phyloP scores from a whole-genome alignment of 2,329 filamentous ascomycete species.

The Trichoderma sp. region DNA sequence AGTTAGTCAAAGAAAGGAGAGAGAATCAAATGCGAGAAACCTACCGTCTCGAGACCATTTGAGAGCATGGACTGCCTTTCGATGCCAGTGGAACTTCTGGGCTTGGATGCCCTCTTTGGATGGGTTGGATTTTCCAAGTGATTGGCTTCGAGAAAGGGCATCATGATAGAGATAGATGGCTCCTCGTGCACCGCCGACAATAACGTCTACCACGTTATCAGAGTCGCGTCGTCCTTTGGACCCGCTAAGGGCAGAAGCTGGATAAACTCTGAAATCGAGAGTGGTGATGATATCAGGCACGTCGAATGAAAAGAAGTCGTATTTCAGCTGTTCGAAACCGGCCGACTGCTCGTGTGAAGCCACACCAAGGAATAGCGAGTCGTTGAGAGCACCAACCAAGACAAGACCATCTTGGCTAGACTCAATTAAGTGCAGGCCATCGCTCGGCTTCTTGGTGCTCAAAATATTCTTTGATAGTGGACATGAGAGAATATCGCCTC shows the following conservation, averaged over 20 bases:
- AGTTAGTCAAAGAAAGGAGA: slow-evolving; percentile 27
- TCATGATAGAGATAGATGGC: slow-evolving; percentile 80
- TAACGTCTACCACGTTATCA: slow-evolving; percentile 61
- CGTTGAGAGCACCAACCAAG: slow-evolving; percentile 45
- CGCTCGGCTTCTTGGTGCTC: slow-evolving; percentile 35
- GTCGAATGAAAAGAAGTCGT: slow-evolving; percentile 58
- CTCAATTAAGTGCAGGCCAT: slow-evolving; percentile 43
- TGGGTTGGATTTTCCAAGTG: slow-evolving; percentile 36
- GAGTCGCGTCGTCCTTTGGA: slow-evolving; percentile 29
- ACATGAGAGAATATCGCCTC: slow-evolving; percentile 31
- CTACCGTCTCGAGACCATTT: slow-evolving; percentile 92
- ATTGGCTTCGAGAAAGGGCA: slow-evolving; percentile 57
- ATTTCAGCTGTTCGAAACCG: slow-evolving; percentile 36
- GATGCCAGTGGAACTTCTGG: slow-evolving; percentile 86
- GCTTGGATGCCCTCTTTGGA: slow-evolving; percentile 51
- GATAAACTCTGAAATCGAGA: slow-evolving; percentile 56
- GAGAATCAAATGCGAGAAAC: slow-evolving; percentile 1
- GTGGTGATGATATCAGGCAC: slow-evolving; percentile 62
- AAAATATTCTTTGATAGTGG: slow-evolving; percentile 37
- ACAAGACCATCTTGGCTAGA: slow-evolving; percentile 53
- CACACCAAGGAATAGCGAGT: slow-evolving; percentile 37
- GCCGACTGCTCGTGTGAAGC: slow-evolving; percentile 25
- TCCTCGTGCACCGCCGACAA: slow-evolving; percentile 72
- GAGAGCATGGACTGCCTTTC: slow-evolving; percentile 73
- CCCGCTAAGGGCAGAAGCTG: slow-evolving; percentile 20